A percentile compares a stretch with the other conserved stretches of the same genome.
Conservation (phyloP, 1,284 basidiomycete species). For the Meripilus lineatus region DNA sequence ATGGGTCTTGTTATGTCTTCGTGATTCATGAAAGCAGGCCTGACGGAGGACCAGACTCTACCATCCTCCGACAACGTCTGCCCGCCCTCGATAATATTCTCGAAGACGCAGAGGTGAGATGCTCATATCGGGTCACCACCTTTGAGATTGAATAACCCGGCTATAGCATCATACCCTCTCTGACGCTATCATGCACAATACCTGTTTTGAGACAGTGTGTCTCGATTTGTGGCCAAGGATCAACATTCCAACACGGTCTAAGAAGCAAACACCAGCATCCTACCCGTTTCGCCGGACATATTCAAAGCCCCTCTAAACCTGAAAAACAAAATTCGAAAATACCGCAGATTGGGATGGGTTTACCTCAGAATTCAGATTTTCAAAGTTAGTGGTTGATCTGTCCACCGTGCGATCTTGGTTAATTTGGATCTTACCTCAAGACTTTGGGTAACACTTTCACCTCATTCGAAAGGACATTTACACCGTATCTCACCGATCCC, state of each 20-base stretch:
- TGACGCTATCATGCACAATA: slow-evolving; percentile 81
- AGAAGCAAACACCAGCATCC: slow-evolving; percentile 74
- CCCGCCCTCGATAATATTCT: slow-evolving; percentile 84
- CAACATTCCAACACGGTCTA: slow-evolving; percentile 84
- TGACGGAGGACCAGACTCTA: slow-evolving; percentile 89
- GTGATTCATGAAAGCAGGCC: slow-evolving; percentile 83
- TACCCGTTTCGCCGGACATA: slow-evolving; percentile 87
- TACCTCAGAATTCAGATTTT: slow-evolving; percentile 75
- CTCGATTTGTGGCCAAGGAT: slow-evolving; percentile 92
- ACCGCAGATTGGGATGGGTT: slow-evolving; percentile 73
- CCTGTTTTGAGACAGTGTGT: slow-evolving; percentile 89
- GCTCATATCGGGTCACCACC: not conserved
- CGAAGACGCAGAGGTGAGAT: slow-evolving; percentile 63
- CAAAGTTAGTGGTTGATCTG: slow-evolving; percentile 46
- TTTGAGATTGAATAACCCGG: slow-evolving; percentile 2
- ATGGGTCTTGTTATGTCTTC: slow-evolving; percentile 94
- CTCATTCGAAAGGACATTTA: slow-evolving; percentile 69
- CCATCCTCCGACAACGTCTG: slow-evolving; percentile 80
- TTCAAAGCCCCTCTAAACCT: slow-evolving; percentile 74
- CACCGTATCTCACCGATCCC: slow-evolving; percentile 55
- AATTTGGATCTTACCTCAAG: slow-evolving; percentile 31
- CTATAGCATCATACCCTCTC: slow-evolving; percentile 62
- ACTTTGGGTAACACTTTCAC: slow-evolving; percentile 72
- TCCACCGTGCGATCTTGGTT: slow-evolving; percentile 4
- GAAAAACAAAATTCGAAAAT: slow-evolving; percentile 51